Evolutionary conservation across 2,329 filamentous ascomycete genomes (phyloP).

Genomic region (Fusarium sp.): DNA sequence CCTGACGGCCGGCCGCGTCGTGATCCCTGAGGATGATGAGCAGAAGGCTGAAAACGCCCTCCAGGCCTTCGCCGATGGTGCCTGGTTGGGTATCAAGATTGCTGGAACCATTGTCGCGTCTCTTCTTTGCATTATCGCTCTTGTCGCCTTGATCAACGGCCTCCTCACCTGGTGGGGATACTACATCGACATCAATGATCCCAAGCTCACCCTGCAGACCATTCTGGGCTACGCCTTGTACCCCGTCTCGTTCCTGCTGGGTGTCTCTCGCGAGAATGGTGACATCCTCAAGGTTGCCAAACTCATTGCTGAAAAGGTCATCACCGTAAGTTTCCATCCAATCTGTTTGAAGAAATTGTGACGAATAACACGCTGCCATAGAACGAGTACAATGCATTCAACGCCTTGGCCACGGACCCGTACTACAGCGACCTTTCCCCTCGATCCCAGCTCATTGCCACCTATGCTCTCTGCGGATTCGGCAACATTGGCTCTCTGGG

Average conservation of each 20-base stretch:
- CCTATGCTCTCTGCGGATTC: slow-evolving; percentile 85
- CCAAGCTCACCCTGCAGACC: slow-evolving; percentile 77
- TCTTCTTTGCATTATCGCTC: slow-evolving; percentile 85
- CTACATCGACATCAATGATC: slow-evolving; percentile 79
- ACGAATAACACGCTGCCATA: slow-evolving; percentile 36
- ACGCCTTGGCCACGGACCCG: slow-evolving; percentile 64
- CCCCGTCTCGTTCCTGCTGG: slow-evolving; percentile 83
- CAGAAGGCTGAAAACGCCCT: slow-evolving; percentile 82
- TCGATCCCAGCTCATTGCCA: slow-evolving; percentile 84
- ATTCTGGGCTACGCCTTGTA: slow-evolving; percentile 84
- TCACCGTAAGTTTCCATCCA: slow-evolving; percentile 66
- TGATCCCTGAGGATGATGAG: slow-evolving; percentile 84
- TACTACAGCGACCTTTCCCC: slow-evolving; percentile 70
- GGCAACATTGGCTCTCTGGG: slow-evolving; percentile 90
- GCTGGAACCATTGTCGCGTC: slow-evolving; percentile 84
- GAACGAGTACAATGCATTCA: slow-evolving; percentile 86
- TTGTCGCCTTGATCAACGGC: slow-evolving; percentile 80
- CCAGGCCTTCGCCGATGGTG: slow-evolving; percentile 86
- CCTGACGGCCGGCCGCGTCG: slow-evolving; percentile 82
- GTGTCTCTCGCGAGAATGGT: slow-evolving; percentile 70
- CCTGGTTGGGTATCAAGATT: slow-evolving; percentile 89
- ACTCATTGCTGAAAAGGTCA: slow-evolving; percentile 86
- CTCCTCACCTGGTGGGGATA: slow-evolving; percentile 86
- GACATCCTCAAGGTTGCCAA: slow-evolving; percentile 79
- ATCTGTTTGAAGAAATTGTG: neutral